Conservation (phyloP, 225 moss, liverwort and hornwort genomes). For the Sphagnum contortum region DNA sequence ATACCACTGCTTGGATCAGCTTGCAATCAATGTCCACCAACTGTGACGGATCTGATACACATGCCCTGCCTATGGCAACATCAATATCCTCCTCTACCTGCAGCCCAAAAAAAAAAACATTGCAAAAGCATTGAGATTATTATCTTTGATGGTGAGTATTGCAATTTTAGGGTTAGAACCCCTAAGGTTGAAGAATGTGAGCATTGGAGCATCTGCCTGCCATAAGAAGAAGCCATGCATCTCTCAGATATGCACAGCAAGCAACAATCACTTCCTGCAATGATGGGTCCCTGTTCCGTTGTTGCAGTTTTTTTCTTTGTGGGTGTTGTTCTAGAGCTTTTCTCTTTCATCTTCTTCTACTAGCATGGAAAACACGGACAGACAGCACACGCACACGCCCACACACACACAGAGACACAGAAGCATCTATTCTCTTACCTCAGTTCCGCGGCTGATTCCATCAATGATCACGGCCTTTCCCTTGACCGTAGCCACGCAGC, state of each 20-base stretch:
- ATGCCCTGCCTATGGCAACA: slow-evolving; percentile 54
- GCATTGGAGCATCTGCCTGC: no score
- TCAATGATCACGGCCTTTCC: slow-evolving; percentile 79
- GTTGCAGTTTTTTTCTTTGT: no score
- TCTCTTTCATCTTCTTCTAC: no score
- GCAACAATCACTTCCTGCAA: no score
- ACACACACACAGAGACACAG: not conserved
- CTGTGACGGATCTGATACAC: slow-evolving; percentile 57
- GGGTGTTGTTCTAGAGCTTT: no score
- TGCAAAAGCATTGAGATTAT: not conserved
- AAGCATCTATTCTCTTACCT: slow-evolving; percentile 10
- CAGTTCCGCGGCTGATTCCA: slow-evolving; percentile 85
- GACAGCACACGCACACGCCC: not conserved
- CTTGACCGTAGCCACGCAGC: slow-evolving; percentile 73
- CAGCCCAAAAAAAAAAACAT: not conserved
- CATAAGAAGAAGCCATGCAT: no score
- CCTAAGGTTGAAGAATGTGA: no score
- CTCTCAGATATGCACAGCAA: no score
- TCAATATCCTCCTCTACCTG: slow-evolving; percentile 90
- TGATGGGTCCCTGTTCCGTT: no score
- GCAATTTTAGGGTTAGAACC: no score
- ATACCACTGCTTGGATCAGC: slow-evolving; percentile 49
- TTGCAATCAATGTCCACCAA: slow-evolving; percentile 30
- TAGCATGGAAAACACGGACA: no score
- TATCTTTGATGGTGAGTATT: not conserved